Conservation (phyloP, 1,139 yeast genomes). For the Saccharomycopsis phalli region DNA sequence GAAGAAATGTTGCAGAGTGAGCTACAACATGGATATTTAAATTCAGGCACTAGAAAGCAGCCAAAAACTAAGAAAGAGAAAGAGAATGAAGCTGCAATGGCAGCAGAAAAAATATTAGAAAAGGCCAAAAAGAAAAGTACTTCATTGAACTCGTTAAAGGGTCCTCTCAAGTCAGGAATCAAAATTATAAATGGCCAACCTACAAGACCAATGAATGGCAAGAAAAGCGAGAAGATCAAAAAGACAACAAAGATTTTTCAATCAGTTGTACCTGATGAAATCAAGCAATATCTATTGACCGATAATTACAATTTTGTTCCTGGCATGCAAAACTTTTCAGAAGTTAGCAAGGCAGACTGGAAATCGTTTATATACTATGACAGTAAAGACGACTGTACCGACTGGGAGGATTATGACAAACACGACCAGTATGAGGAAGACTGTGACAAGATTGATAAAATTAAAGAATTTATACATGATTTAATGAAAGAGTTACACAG, state of each 20-base stretch:
- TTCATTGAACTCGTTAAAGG: not conserved
- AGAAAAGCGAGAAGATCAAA: not conserved
- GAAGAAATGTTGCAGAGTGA: too few relatives aligned
- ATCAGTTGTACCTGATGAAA: conserved; percentile 6
- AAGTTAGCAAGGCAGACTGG: conserved; percentile 11
- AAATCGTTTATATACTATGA: conserved; percentile 12
- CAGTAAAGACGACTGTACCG: conserved; percentile 13
- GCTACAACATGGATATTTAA: too few relatives aligned
- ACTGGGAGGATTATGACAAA: conserved; percentile 12
- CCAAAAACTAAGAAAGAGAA: not conserved
- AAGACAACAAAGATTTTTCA: not conserved
- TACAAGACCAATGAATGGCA: conserved; percentile 6
- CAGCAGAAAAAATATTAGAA: not conserved
- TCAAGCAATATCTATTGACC: conserved; percentile 4
- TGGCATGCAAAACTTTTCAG: conserved; percentile 5
- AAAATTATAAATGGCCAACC: conserved; percentile 5
- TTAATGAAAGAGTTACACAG: not conserved
- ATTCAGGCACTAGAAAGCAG: not conserved
- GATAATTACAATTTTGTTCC: conserved; percentile 8
- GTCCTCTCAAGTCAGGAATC: conserved; percentile 8
- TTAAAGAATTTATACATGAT: conserved; percentile 7
- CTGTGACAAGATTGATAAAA: conserved; percentile 10
- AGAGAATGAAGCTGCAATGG: not conserved
- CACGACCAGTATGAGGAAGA: conserved; percentile 15
- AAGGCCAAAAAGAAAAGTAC: not conserved